phyloP scores from a whole-genome alignment of 139 green algal species.

The Chlamydomonas applanata region DNA sequence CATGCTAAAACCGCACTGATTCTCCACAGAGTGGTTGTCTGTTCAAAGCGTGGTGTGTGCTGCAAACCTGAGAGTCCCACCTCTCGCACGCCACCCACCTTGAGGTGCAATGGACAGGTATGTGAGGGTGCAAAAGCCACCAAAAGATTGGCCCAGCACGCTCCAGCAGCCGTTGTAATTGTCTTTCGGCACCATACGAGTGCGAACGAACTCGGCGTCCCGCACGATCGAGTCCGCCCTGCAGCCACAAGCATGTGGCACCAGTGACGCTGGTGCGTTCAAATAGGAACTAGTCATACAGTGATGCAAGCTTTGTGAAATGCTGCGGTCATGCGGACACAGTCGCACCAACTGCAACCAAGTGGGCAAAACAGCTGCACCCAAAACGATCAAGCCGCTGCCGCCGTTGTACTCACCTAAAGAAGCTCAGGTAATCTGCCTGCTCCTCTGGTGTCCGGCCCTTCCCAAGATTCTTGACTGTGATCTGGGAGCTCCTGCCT shows the following conservation, averaged over 20 bases:
- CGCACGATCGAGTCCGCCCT: conserved; percentile 89
- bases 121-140: conserved; percentile 88
- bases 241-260: conserved; percentile 5
- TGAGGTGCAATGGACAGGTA: conserved; percentile 84
- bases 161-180: conserved; percentile 60
- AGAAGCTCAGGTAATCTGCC: conserved; percentile 73
- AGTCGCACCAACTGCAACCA: not conserved
- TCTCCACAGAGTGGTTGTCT: no score
- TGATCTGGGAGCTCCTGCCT: conserved; percentile 60
- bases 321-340: no score
- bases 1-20: no score
- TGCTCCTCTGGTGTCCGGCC: conserved; percentile 60
- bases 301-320: no score
- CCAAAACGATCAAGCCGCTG: conserved; percentile 34
- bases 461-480: conserved; percentile 51
- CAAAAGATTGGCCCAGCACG: conserved; percentile 92
- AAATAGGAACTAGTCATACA: not conserved
- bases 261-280: not conserved
- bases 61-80: no score
- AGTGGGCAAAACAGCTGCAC: conserved; percentile 14
- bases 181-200: conserved; percentile 54
- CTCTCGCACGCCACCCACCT: conserved; percentile 25
- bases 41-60: no score
- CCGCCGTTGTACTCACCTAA: conserved; percentile 44
- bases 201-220: conserved; percentile 83